These are phyloP conservation scores for Pythium coloratum DNA, from an alignment of 352 stramenopile genomes.

Conservation along the genomic window DNA sequence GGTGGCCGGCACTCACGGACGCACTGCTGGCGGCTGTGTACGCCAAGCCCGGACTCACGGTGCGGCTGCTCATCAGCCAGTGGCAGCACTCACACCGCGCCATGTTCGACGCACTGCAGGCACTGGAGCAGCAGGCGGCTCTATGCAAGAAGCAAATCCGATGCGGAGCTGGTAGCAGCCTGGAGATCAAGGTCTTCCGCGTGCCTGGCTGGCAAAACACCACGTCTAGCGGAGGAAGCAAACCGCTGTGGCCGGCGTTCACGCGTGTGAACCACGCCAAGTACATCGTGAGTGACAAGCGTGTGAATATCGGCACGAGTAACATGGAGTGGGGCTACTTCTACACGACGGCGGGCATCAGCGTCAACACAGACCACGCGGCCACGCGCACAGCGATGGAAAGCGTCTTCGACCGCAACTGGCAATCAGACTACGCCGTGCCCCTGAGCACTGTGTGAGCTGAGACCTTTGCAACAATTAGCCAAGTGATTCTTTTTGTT, in stretches of 20 bases:
- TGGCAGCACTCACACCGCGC: conserved; percentile 67
- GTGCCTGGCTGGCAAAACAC: conserved; percentile 81
- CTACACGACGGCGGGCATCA: conserved; percentile 77
- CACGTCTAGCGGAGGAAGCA: conserved; percentile 24
- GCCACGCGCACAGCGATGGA: conserved; percentile 52
- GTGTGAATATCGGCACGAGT: conserved; percentile 83
- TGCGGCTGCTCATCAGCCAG: conserved; percentile 74
- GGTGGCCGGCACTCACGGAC: conserved; percentile 67
- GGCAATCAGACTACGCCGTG: conserved; percentile 65
- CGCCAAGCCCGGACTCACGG: conserved; percentile 45
- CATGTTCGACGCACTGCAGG: conserved; percentile 52
- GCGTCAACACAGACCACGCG: conserved; percentile 77
- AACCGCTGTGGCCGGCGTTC: conserved; percentile 51
- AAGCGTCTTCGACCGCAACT: conserved; percentile 72
- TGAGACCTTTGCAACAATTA: background rate
- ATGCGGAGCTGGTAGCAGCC: conserved; percentile 38
- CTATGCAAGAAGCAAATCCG: conserved; percentile 41
- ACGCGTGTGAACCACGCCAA: conserved; percentile 86
- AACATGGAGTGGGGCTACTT: conserved; percentile 90
- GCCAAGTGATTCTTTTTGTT: too few species aligned
- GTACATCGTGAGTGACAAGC: conserved; percentile 78
- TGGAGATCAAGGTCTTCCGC: conserved; percentile 74
- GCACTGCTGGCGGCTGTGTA: conserved; percentile 59
- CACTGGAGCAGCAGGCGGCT: conserved; percentile 47
- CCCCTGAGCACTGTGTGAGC: conserved; percentile 23